Base-by-base conservation (phyloP, 192 early-diverging fungal genomes). In the Pilaira anomala region DNA sequence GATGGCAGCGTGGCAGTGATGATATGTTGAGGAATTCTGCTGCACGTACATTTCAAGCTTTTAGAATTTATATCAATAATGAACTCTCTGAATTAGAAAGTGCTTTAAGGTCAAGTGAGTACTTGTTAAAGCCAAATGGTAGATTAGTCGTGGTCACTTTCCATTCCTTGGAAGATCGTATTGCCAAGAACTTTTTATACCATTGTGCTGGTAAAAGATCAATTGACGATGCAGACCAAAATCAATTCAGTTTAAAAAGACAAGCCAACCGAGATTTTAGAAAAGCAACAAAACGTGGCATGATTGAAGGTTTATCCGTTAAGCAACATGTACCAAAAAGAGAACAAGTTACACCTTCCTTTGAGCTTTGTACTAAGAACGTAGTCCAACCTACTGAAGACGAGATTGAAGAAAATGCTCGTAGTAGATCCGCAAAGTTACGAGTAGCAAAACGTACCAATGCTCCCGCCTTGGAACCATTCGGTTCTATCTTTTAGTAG, bases 1-100 rank as follows among this genome's bases (percentile, higher is more conserved):
- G 69, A 45, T 63, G 73, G 66, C 57, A 74, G 21, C 59, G 67
- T 24, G 65, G 74, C 12, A 65, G 74, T 44, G 65, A 69, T 46
- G 67, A 80, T 56, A 65, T 81, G 82, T 64, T 80, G 60, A 56
- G 87, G 51, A 73, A 83, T 66, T 70, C 80, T 7, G 80, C 80
- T 0, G 80, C 75, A 53, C 79, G 81, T 41, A 73, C 78, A 2
- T 85, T 89, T 50, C 85, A 84, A 55, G 75, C 78, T 0, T 62
- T 90, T 26, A 76, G 89, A 11, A 89, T 91, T 14, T 83, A 84
- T 58, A 79, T 91, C 30, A 91, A 91, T 55, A 83, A 89, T 61
- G 88, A 91, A 70, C 70, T 81, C 62, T 41, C 33, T 5, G 73
- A 91, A 67, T 73, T 89, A n/a, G 68, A 68, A 9, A 67, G 41